Base-by-base conservation (phyloP, 2,329 filamentous ascomycete species). In the Phyllosticta citribraziliensis region DNA sequence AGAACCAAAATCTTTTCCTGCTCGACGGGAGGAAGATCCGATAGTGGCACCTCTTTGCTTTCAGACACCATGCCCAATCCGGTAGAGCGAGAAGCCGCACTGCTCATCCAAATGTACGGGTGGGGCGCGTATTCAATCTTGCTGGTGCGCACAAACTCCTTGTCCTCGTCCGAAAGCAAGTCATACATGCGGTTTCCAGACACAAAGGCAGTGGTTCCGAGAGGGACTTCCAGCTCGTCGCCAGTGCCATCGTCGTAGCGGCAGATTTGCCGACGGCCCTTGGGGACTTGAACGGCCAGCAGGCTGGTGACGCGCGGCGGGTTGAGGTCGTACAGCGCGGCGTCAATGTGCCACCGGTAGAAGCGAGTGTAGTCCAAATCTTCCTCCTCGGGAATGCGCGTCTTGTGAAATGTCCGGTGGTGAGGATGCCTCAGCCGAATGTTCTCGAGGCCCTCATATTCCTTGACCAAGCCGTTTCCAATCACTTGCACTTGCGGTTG, bases 401-500 rank as follows among this genome's bases (percentile, higher is more conserved):
- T 82, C 58, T 83, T 82, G 72, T 92, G 88, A 74, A 92, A 92
- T 0, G 85, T 90, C 62, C 81, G 82, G 76, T 92, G 89, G 69
- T 92, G 88, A 5, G 89, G 88, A 69, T 92, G 89, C 61, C 82
- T 82, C 33, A 92, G 80, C 35, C 77, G 82, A 64, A 91, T 81
- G 69, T 91, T 79, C 65, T 80, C 74, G 10, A 92, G 76, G 0
- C 88, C 88, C 70, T 91, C 88, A 67, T 90, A 91, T 33, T 82
- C 80, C 1, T 80, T 71, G 1, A 92, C 80, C 55, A 82, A 80
- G 5, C 89, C 88, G 68, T 92, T 90, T 51, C 88, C 88, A 63
- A 92, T 91, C 60, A 91, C 85, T 68, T 92, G 88, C 1, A 89
- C 86, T 70, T 92, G 88, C 0, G 88, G 87, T 70, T 92, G 88